These are phyloP conservation scores for Colletotrichum euphorbiae DNA, from an alignment of 2,329 filamentous ascomycete species.

Conservation along the genomic window DNA sequence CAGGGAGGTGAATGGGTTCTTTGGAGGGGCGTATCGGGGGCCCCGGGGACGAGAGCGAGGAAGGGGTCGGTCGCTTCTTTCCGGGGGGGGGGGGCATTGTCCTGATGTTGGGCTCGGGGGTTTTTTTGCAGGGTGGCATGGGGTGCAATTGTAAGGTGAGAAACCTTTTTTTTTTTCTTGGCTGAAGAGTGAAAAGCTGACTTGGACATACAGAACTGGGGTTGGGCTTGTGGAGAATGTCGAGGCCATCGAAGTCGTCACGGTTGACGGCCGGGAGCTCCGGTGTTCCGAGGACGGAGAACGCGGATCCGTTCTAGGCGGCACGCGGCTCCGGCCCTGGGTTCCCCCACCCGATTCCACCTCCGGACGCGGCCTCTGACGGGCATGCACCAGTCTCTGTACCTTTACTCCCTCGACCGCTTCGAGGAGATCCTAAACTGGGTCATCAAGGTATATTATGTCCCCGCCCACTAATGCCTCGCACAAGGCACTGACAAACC, in stretches of 20 bases:
- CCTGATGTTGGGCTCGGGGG: conserved; percentile 67
- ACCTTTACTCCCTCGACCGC: conserved; percentile 58
- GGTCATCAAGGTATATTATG: conserved; percentile 53
- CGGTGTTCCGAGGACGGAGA: conserved; percentile 56
- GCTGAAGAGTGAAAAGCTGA: neutral
- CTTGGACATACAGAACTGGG: conserved; percentile 58
- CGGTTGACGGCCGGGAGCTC: conserved; percentile 56
- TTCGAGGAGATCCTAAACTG: conserved; percentile 60
- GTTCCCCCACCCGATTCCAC: conserved; percentile 66
- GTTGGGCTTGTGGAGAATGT: conserved; percentile 67
- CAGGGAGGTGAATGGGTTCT: conserved; percentile 52
- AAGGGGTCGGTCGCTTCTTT: conserved; percentile 57
- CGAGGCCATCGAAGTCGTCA: conserved; percentile 59
- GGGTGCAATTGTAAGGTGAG: conserved; percentile 67
- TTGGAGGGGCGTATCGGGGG: conserved; percentile 44
- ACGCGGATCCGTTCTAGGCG: conserved; percentile 69
- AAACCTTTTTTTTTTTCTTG: neutral
- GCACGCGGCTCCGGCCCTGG: conserved; percentile 64
- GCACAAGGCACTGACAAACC: conserved; percentile 1
- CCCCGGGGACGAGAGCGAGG: conserved; percentile 18
- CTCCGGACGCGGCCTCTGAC: conserved; percentile 52
- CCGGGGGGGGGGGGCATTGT: conserved; percentile 64
- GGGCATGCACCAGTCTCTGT: conserved; percentile 52
- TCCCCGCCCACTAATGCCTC: neutral
- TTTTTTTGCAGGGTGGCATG: conserved; percentile 69